Conservation (phyloP, 1,284 basidiomycete species). For the Heterobasidion occidentale region DNA sequence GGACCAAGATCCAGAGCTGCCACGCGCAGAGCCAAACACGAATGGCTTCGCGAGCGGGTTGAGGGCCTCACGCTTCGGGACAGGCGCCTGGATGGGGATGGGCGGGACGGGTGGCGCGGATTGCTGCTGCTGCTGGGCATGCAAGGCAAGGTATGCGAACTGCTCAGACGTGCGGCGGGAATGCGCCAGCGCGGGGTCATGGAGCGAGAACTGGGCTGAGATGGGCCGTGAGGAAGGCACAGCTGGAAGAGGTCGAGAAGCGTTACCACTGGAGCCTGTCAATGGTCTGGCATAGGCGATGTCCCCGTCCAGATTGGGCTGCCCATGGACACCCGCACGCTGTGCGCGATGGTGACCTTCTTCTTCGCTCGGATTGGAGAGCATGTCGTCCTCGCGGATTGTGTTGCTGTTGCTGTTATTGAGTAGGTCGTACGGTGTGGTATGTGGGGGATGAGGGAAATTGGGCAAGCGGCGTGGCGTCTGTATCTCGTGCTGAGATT, state of each 20-base stretch:
- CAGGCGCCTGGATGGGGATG: conserved; percentile 9
- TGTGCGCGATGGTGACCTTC: conserved; percentile 19
- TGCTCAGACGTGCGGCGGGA: conserved; percentile 45
- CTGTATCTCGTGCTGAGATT: conserved; percentile 32
- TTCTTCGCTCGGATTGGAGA: conserved; percentile 76
- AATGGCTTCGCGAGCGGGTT: conserved; percentile 79
- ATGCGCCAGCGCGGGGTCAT: conserved; percentile 58
- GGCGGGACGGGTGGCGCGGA: not conserved
- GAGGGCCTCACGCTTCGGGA: conserved; percentile 31
- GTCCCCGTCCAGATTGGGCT: conserved; percentile 2
- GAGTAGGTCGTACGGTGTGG: conserved; percentile 8
- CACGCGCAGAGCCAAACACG: conserved; percentile 46
- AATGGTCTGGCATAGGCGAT: not conserved
- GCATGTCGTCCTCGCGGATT: conserved; percentile 51
- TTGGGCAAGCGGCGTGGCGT: conserved; percentile 64
- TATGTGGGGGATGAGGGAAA: conserved; percentile 65
- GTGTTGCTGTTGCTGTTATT: not conserved
- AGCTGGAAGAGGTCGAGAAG: conserved; percentile 18
- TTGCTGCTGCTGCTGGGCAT: not conserved
- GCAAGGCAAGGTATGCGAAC: conserved; percentile 6
- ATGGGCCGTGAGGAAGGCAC: conserved; percentile 56
- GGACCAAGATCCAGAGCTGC: conserved; percentile 11
- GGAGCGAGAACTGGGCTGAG: conserved; percentile 51
- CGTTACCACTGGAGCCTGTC: conserved; percentile 3
- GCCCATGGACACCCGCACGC: not conserved